Conservation (phyloP, 2,329 filamentous ascomycete species). For the Nemania serpens region DNA sequence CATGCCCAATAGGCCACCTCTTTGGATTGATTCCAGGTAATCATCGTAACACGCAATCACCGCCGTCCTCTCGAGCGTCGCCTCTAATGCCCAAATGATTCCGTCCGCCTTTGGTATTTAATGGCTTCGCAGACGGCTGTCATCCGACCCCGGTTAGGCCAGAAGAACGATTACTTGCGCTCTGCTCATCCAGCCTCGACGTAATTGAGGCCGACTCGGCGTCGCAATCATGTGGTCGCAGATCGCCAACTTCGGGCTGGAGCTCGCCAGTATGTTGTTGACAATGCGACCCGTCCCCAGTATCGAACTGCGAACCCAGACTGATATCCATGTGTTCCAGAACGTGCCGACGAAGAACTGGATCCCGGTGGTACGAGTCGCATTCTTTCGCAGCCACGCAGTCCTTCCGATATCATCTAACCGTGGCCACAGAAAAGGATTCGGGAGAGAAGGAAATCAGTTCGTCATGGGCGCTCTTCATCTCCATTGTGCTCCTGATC, state of each 20-base stretch:
- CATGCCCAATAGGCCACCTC: neutral
- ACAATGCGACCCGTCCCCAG: slow-evolving; percentile 6
- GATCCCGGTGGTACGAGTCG: slow-evolving; percentile 51
- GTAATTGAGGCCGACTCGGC: slow-evolving; percentile 20
- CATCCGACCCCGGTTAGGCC: slow-evolving; percentile 32
- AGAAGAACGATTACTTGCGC: slow-evolving; percentile 24
- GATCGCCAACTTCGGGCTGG: slow-evolving; percentile 44
- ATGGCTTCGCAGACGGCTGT: slow-evolving; percentile 33
- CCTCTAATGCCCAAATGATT: slow-evolving; percentile 13
- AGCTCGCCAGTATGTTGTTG: slow-evolving; percentile 46
- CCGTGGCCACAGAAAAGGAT: slow-evolving; percentile 64
- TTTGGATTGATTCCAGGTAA: neutral
- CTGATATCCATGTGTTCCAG: slow-evolving; percentile 37
- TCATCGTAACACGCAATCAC: neutral
- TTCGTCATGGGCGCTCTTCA: slow-evolving; percentile 96
- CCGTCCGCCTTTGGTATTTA: slow-evolving; percentile 24
- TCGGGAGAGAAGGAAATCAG: slow-evolving; percentile 91
- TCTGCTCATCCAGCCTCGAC: slow-evolving; percentile 27
- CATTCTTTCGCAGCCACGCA: slow-evolving; percentile 16
- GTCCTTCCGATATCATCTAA: slow-evolving; percentile 29
- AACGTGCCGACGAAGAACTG: slow-evolving; percentile 51
- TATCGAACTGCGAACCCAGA: neutral
- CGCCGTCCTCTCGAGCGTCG: slow-evolving; percentile 2
- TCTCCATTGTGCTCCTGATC: slow-evolving; percentile 92
- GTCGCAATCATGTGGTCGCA: slow-evolving; percentile 44